These are phyloP conservation scores for Sophora flavescens DNA, from an alignment of 306 rosid species.

Conservation along the genomic window DNA sequence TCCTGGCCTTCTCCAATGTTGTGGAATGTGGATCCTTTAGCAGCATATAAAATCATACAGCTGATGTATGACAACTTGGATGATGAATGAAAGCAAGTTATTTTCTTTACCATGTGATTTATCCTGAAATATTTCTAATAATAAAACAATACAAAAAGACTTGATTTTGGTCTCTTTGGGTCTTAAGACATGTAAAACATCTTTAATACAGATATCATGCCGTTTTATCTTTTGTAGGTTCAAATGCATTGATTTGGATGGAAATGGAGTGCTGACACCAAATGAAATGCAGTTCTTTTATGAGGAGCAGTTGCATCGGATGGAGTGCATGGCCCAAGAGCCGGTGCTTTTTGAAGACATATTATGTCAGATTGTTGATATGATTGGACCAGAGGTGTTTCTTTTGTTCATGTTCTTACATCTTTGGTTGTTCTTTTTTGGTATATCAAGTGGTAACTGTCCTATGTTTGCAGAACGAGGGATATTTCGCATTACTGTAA, in stretches of 20 bases:
- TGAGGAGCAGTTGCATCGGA: conserved; percentile 99
- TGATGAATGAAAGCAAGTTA: conserved; percentile 37
- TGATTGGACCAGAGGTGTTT: conserved; percentile 96
- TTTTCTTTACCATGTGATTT: conserved; percentile 28
- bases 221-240: conserved; percentile 65
- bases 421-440: background rate
- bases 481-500: conserved; percentile 72
- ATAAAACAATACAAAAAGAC: background rate
- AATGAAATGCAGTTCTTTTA: conserved; percentile 96
- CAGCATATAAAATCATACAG: conserved; percentile 14
- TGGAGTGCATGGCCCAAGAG: conserved; percentile 99
- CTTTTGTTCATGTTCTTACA: conserved; percentile 45
- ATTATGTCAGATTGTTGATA: conserved; percentile 95
- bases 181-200: background rate
- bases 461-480: conserved; percentile 74
- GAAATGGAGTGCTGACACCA: conserved; percentile 89
- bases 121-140: background rate
- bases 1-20: conserved; percentile 40
- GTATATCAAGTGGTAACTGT: conserved; percentile 39
- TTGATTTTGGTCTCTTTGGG: background rate
- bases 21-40: conserved; percentile 42
- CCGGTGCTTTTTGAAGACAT: conserved; percentile 99
- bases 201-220: background rate
- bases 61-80: conserved; percentile 37
- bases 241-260: conserved; percentile 98